Evolutionary conservation across 148 eudicot species (phyloP).

Genomic region (Limonium bicolor): DNA sequence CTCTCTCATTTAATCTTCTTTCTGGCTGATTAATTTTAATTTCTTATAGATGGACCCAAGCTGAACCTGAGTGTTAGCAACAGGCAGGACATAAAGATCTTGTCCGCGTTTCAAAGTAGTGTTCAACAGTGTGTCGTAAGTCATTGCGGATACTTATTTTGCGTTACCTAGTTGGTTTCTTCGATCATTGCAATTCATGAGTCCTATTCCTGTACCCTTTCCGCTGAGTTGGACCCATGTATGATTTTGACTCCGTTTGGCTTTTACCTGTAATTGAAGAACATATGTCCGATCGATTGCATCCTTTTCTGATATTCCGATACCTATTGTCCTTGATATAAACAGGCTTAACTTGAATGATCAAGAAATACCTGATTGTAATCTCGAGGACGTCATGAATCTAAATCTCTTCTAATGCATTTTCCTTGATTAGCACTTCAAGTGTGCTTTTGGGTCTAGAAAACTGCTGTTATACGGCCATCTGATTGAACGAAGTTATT

Average conservation of each 20-base stretch:
- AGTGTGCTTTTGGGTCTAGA: too few relatives aligned
- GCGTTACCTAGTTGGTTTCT: background rate
- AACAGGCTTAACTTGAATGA: too few relatives aligned
- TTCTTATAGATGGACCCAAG: conserved; percentile 14
- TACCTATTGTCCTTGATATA: too few relatives aligned
- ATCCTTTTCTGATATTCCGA: background rate
- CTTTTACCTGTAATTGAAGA: background rate
- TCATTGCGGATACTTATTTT: too few relatives aligned
- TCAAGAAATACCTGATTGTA: background rate
- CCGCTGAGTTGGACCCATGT: background rate
- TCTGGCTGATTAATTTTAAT: background rate
- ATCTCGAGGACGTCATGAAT: too few relatives aligned
- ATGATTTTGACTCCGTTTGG: conserved; percentile 1
- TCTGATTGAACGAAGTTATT: too few relatives aligned
- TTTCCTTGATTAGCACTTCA: too few relatives aligned
- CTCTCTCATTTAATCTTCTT: background rate
- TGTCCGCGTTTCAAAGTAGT: conserved; percentile 47
- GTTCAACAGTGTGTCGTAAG: conserved; percentile 86
- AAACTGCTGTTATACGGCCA: too few relatives aligned
- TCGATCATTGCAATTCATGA: background rate
- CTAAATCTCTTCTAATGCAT: too few relatives aligned
- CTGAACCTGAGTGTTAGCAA: conserved; percentile 9
- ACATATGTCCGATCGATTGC: background rate
- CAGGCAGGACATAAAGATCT: conserved; percentile 21
- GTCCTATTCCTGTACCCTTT: background rate